Evolutionary conservation across 1,139 yeast species (phyloP).

Genomic region (Chernovozyma sophiae-reginae): DNA sequence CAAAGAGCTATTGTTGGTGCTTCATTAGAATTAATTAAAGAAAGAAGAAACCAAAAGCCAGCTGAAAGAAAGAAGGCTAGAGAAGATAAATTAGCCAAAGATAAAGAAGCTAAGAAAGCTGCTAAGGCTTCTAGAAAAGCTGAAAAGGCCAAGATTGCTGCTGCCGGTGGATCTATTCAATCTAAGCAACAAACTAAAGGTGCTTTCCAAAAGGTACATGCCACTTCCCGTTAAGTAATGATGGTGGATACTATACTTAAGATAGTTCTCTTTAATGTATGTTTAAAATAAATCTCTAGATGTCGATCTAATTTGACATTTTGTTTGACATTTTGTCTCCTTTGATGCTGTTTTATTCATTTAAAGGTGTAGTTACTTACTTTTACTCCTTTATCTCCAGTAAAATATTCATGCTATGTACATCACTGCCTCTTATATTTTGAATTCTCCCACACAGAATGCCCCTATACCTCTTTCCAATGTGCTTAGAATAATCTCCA

Average conservation of each 20-base stretch:
- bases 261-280: slow-evolving; percentile 7
- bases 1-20: slow-evolving; percentile 99
- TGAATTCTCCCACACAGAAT: slow-evolving; percentile 35
- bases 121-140: slow-evolving; percentile 94
- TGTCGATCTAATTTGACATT: too few relatives aligned
- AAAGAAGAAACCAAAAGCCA: slow-evolving; percentile 95
- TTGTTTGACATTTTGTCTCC: background rate
- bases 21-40: slow-evolving; percentile 95
- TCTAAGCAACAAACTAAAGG: slow-evolving; percentile 89
- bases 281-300: slow-evolving; percentile 1
- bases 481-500: slow-evolving; percentile 28
- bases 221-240: slow-evolving; percentile 82
- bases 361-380: too few relatives aligned
- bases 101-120: slow-evolving; percentile 94
- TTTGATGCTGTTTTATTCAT: too few relatives aligned
- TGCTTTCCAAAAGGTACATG: slow-evolving; percentile 94
- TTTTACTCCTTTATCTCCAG: too few relatives aligned
- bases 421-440: too few relatives aligned
- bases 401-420: too few relatives aligned
- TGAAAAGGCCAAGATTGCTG: slow-evolving; percentile 83
- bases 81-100: slow-evolving; percentile 84
- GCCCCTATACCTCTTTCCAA: slow-evolving; percentile 15
- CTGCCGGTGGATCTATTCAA: slow-evolving; percentile 58
- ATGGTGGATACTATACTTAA: slow-evolving; percentile 1
- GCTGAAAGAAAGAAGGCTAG: slow-evolving; percentile 98